Percentiles rank a stretch among this genome's conserved stretches.
These are phyloP conservation scores for Lachancea meyersii DNA, from an alignment of 805 yeast species.

Conservation along the genomic window DNA sequence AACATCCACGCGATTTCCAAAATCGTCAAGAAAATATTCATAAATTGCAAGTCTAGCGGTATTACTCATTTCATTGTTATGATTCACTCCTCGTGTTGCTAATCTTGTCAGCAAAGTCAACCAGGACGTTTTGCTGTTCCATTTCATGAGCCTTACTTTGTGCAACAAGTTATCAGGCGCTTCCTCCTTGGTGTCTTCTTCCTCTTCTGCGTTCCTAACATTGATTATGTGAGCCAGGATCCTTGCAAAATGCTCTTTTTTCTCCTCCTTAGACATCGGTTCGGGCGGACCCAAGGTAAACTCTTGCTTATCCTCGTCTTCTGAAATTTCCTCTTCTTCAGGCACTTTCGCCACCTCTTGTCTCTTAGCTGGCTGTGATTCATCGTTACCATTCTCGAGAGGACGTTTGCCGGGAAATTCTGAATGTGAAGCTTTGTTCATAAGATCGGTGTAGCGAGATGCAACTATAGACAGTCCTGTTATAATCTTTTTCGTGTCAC, in stretches of 20 bases:
- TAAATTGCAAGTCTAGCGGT: conserved; percentile 65
- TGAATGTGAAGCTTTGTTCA: conserved; percentile 21
- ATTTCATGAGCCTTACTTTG: conserved; percentile 35
- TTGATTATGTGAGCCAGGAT: conserved; percentile 39
- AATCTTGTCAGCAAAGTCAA: conserved; percentile 64
- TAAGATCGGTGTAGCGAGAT: conserved; percentile 52
- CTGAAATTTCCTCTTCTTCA: conserved; percentile 11
- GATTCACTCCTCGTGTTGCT: conserved; percentile 70
- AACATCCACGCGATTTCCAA: conserved; percentile 63
- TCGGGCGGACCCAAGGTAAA: conserved; percentile 38
- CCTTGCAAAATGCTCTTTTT: conserved; percentile 49
- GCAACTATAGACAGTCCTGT: conserved; percentile 66
- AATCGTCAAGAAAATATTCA: conserved; percentile 65
- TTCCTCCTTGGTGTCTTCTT: conserved; percentile 8
- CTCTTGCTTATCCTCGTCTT: conserved; percentile 13
- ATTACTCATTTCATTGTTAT: conserved; percentile 44
- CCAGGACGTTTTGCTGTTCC: conserved; percentile 72
- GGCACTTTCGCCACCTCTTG: conserved; percentile 11
- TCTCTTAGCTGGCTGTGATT: conserved; percentile 1
- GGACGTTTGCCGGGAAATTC: conserved; percentile 13
- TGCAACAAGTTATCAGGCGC: conserved; percentile 9
- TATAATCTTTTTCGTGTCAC: conserved; percentile 46
- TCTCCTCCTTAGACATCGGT: conserved; percentile 45
- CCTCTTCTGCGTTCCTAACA: conserved; percentile 18
- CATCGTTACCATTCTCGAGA: conserved; percentile 12